Base-by-base conservation (phyloP, 108 stramenopile genomes). In the Seminavis robusta region DNA sequence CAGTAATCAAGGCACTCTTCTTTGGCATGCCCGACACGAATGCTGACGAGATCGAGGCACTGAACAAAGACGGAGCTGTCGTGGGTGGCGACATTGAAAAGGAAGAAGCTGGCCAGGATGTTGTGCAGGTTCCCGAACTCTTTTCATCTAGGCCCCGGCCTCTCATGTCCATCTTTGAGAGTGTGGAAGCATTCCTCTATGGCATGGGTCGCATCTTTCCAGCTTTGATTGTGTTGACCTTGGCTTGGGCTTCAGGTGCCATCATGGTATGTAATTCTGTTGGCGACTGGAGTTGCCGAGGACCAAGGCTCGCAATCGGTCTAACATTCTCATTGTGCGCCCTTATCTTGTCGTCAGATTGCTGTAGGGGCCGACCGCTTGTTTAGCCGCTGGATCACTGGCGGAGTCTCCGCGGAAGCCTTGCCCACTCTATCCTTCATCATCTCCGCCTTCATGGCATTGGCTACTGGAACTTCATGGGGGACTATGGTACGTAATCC, bases 381-480 rank as follows among this genome's bases (percentile, higher is more conserved):
- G 19, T 81, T 81, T 56, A 65, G 63, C n/a, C 60, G 52, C 24
- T 63, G 75, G 39, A 70, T 81, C 31, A 67, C 53, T 8, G 74
- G 59, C 27, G 61, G 57, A 8, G 47, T 81, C 29, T 48, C 67
- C 34, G 50, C 66, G 29, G 26, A 56, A 33, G 41, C 47, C 33
- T 70, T 89, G 9, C 84, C 83, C 1, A 81, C 81, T 17, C 31
- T 85, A 8, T 65, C 75, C 30, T 89, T 89, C 38, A 1, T 69
- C 2, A 74, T 85, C 51, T 63, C 80, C 8, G 41, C 65, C 40
- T 43, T 89, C 56, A 80, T 85, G 72, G 83, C 83, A 1, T 56
- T 85, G 43, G 75, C 84, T 1, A 81, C 47, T 28, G 86, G 82
- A 37, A 73, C 88, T 20, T 77, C 73, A 23, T 89, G 88, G 88